Evolutionary conservation across 495 filamentous ascomycete genomes (phyloP).

Genomic region (Parachaetomium inaequale): DNA sequence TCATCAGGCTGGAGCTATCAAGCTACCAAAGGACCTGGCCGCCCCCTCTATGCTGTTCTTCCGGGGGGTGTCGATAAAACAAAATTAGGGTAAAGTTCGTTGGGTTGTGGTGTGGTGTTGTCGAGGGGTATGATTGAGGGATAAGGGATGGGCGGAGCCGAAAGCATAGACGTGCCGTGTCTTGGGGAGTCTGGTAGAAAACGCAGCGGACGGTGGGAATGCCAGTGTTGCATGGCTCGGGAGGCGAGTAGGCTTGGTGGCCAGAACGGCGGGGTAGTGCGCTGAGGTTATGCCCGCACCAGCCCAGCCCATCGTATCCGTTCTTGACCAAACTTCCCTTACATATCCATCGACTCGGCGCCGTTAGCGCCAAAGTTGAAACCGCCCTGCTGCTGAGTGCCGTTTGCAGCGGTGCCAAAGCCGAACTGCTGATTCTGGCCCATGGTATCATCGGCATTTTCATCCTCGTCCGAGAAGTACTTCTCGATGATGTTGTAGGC

Average conservation of each 20-base stretch:
- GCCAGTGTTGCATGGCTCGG: background rate
- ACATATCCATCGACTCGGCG: constrained; percentile 98
- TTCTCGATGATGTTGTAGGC: constrained; percentile 99
- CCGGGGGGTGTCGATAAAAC: constrained; percentile 34
- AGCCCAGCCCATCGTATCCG: background rate
- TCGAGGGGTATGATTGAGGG: constrained; percentile 18
- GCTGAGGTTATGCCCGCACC: background rate
- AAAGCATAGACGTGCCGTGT: constrained; percentile 28
- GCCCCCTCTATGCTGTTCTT: constrained; percentile 31
- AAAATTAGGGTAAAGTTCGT: constrained; percentile 40
- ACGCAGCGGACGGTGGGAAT: constrained; percentile 1
- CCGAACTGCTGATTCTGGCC: constrained; percentile 64
- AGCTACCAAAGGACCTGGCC: constrained; percentile 46
- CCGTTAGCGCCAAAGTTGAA: constrained; percentile 92
- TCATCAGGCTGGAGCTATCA: constrained; percentile 51
- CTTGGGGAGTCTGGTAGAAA: constrained; percentile 1
- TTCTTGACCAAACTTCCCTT: constrained; percentile 33
- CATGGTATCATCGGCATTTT: constrained; percentile 66
- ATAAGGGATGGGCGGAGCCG: constrained; percentile 13
- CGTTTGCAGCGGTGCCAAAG: constrained; percentile 73
- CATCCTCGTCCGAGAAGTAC: constrained; percentile 99
- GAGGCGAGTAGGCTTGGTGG: background rate
- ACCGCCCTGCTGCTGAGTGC: constrained; percentile 55
- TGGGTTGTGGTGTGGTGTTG: constrained; percentile 24
- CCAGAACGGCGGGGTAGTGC: background rate